Evolutionary conservation across 768 basidiomycete species (phyloP), one percentile per base, ranked within the genome.

Genomic region (Obba rivulosa): DNA sequence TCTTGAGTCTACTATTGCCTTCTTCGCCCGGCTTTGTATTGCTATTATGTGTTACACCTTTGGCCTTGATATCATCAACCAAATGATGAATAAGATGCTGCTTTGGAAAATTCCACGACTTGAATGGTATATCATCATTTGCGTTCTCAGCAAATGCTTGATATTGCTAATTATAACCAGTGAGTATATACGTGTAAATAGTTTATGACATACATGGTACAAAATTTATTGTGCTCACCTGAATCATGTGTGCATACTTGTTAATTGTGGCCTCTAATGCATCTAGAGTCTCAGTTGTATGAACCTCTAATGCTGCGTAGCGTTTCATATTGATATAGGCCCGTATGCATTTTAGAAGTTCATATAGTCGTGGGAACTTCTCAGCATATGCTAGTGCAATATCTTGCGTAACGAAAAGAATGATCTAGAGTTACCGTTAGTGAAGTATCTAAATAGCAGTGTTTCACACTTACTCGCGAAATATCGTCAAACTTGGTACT

Each of bases 31-130:
- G 47, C 43, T 57, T 57, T 8, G 53, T 54, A 34, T 49, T 48
- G 45, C 22, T 47, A 20, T 52, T 50, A 4, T 40, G 40, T 1
- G 42, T 41, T 13, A 42, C 50, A 0, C 56, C 56, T 20, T 57
- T 57, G 5, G 23, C 48, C 18, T 23, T 17, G 10, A 57, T 55
- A 23, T 57, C 53, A 17, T 41, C 21, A 18, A 41, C 40, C 8
- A 22, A 31, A 46, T 57, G 56, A 8, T 34, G 0, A 16, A 31
- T 24, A 10, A 18, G 22, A 23, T 52, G 53, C 1, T n/a, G n/a
- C 36, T 57, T 57, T 1, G 53, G 53, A 43, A 48, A 55, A 16
- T 55, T 47, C 53, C 56, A 57, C 17, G 49, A 28, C 24, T 54
- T 54, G 1, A 16, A 3, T 8, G 22, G 10, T 41, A 23, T 18